A percentile compares a stretch with the other conserved stretches of the same genome.
Conservation (phyloP, 1,139 yeast genomes). For the Hyphopichia fennica region DNA sequence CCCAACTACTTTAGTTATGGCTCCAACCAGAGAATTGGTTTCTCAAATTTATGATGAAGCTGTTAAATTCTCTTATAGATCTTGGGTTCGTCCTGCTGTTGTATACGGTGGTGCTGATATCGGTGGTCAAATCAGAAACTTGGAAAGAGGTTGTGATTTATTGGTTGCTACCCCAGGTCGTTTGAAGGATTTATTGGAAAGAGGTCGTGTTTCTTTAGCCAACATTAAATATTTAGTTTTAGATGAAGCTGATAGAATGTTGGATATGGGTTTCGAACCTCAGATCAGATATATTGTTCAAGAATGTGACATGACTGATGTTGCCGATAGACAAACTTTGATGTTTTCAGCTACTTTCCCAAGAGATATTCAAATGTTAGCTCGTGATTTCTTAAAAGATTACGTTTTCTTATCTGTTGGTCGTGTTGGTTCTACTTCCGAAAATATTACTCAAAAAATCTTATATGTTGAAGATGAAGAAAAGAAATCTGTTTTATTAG, state of each 20-base stretch:
- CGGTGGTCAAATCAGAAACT: conserved; percentile 80
- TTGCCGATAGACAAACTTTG: conserved; percentile 87
- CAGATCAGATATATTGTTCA: conserved; percentile 98
- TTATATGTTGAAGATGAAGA: conserved; percentile 94
- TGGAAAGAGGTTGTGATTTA: conserved; percentile 92
- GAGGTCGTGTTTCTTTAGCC: conserved; percentile 87
- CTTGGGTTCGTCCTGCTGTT: conserved; percentile 97
- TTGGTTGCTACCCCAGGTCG: conserved; percentile 99
- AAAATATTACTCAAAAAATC: conserved; percentile 93
- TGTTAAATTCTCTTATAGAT: conserved; percentile 92
- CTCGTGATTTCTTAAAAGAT: conserved; percentile 94
- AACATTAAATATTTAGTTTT: conserved; percentile 92
- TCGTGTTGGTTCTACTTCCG: conserved; percentile 97
- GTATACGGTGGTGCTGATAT: conserved; percentile 99
- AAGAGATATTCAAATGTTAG: conserved; percentile 92
- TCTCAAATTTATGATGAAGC: conserved; percentile 96
- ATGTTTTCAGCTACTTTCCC: conserved; percentile 99
- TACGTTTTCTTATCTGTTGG: conserved; percentile 96
- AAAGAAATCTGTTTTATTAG: conserved; percentile 88
- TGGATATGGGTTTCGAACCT: conserved; percentile 99
- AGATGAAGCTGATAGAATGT: conserved; percentile 99
- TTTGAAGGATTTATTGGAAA: conserved; percentile 90
- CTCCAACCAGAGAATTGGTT: conserved; percentile 98
- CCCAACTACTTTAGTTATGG: conserved; percentile 94
- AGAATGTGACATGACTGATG: conserved; percentile 96